phyloP scores from a whole-genome alignment of 2,329 filamentous ascomycete species.

The Chaetomium olivaceum region DNA sequence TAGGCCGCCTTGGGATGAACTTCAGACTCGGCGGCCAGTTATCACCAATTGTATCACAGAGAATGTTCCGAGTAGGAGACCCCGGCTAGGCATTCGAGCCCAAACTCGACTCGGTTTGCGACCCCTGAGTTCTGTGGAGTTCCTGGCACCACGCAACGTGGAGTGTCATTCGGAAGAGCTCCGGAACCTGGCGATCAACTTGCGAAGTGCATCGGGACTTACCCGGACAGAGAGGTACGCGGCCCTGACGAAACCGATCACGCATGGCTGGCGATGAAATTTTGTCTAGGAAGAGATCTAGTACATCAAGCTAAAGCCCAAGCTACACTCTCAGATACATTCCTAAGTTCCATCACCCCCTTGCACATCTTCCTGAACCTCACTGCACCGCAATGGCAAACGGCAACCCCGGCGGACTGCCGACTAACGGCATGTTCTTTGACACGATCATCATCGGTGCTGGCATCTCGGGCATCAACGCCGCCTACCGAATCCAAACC shows the following conservation, averaged over 20 bases:
- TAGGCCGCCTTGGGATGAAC: background rate
- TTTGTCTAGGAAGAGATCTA: background rate
- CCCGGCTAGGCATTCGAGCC: background rate
- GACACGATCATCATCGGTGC: constrained; percentile 62
- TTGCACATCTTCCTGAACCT: background rate
- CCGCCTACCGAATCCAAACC: constrained; percentile 66
- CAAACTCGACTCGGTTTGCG: background rate
- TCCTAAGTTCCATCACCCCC: background rate
- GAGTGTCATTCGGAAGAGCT: background rate
- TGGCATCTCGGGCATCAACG: constrained; percentile 60
- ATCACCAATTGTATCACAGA: background rate
- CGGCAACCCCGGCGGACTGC: background rate
- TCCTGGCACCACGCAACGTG: background rate
- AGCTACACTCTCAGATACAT: background rate
- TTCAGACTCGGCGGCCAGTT: background rate
- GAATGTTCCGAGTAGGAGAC: background rate
- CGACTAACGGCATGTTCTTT: constrained; percentile 49
- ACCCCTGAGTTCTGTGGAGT: background rate
- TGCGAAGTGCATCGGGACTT: constrained; percentile 8
- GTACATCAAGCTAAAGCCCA: background rate
- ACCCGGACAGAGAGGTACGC: background rate
- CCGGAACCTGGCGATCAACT: constrained; percentile 3
- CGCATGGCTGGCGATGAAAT: background rate
- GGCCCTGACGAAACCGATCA: background rate
- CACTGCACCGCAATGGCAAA: constrained; percentile 4